Evolutionary conservation across 352 stramenopile genomes (phyloP).

Genomic region (Pythium dissimile): DNA sequence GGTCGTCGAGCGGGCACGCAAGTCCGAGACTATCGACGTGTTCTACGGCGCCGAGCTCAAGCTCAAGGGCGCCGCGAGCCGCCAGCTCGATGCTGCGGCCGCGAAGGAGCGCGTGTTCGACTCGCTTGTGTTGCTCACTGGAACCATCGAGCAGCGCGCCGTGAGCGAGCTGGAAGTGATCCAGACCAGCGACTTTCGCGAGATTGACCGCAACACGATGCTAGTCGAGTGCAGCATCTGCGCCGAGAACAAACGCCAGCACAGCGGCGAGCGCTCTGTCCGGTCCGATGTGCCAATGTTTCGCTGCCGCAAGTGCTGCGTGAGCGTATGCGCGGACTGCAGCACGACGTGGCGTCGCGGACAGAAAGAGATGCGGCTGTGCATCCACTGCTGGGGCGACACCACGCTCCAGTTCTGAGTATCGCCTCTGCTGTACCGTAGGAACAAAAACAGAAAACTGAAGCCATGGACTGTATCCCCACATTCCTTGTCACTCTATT

Average conservation of each 20-base stretch:
- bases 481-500: no score
- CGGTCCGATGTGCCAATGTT: neutral
- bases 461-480: no score
- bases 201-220: constrained; percentile 2
- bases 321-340: constrained; percentile 10
- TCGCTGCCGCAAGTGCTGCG: constrained; percentile 24
- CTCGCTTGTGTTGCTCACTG: constrained; percentile 7
- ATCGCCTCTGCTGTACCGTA: no score
- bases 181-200: constrained; percentile 4
- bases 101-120: constrained; percentile 6
- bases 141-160: constrained; percentile 17
- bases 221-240: constrained; percentile 9
- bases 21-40: constrained; percentile 10
- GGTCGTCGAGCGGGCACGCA: constrained; percentile 6
- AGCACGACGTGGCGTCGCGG: constrained; percentile 11
- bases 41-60: constrained; percentile 17
- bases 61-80: constrained; percentile 14
- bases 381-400: constrained; percentile 23
- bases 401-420: constrained; percentile 12
- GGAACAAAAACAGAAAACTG: no score
- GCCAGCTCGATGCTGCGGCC: neutral
- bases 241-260: neutral
- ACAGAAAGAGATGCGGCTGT: constrained; percentile 17
- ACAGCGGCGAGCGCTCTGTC: neutral
- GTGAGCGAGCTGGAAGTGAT: constrained; percentile 2